Base-by-base conservation (phyloP, 257 asterid genomes). In the Solanum lignicaule region DNA sequence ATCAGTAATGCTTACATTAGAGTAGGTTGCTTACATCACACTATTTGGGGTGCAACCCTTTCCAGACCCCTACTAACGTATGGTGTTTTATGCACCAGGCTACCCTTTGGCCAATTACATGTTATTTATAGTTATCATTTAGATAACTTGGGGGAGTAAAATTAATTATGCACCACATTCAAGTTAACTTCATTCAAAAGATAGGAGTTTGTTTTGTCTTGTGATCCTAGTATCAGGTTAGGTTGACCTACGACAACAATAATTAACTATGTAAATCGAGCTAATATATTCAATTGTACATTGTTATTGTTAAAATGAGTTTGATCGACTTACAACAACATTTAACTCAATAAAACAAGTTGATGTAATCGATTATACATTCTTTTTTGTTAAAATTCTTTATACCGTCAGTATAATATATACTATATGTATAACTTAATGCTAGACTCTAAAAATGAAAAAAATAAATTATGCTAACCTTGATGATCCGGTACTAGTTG, bases 401-500 rank as follows among this genome's bases (percentile, higher is more conserved):
- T 48, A 48, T 48, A 48, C 7, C 1, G 7, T 48, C 7, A 48
- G 58, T 48, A 15, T 48, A 48, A 48, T 48, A 5, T 39, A 39
- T 60, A 55, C n/a, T 55, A 55, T 55, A 60, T 60, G n/a, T 60
- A 60, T 60, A 60, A 60, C 69, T 21, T 60, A 23, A 21, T 20
- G 14, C 0, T 60, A 23, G 29, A 60, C 69, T 60, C 69, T 21
- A 58, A 58, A 58, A 9, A 6, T 7, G 9, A 60, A 60, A 58
- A 9, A 65, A 39, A 39, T 9, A 39, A 69, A 9, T 5, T 25
- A 3, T 35, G 5, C 43, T 73, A n/a, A 91, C 92, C 93, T 90
- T 84, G 91, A 87, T 84, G 91, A 87, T 90, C 88, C 20, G 92
- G 93, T 58, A 88, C 79, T 23, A 90, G 39, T 32, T 91, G 93